Evolutionary conservation across 2,329 filamentous ascomycete genomes (phyloP), one percentile per base, ranked within the genome.

Genomic region (Graphilbum sp.): DNA sequence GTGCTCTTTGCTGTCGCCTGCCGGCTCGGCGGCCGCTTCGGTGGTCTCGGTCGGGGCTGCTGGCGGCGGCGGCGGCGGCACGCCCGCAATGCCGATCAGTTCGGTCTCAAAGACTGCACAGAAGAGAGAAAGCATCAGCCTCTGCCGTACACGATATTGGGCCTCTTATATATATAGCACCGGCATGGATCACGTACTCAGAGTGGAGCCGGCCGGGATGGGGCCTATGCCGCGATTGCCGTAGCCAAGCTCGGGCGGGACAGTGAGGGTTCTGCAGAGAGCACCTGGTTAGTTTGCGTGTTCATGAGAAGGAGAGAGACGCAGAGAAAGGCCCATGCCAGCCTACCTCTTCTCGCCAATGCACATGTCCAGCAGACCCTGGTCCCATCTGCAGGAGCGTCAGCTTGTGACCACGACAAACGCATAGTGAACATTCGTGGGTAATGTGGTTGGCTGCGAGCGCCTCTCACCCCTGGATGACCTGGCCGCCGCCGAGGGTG

Each of bases 301-400:
- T n/a, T n/a, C n/a, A n/a, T n/a, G n/a, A n/a, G n/a, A n/a, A n/a
- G n/a, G n/a, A n/a, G n/a, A n/a, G n/a, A n/a, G n/a, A n/a, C n/a
- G n/a, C n/a, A n/a, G n/a, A n/a, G n/a, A n/a, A n/a, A n/a, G n/a
- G n/a, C n/a, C n/a, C n/a, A n/a, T n/a, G n/a, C n/a, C n/a, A 27
- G 49, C 58, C 60, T 50, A 65, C 67, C 70, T 73, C 67, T 87
- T 88, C 67, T 96, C 88, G 45, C 90, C 88, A 49, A 92, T 80
- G 61, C 90, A 96, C 87, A 96, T 95, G 53, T 83, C 83, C 38
- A 90, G 50, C 30, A 96, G 69, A 36, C 88, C 88, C 54, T 92
- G 61, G 51, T 96, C 88, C 88, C 87, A 95, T 53, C 78, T 83
- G 44, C 33, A 39, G 19, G 20, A 30, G 45, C 16, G 49, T 50